Percentiles rank a stretch among this genome's conserved stretches.
phyloP scores from a whole-genome alignment of 2,329 filamentous ascomycete genomes.

The Stagonosporopsis cucurbitacearum region DNA sequence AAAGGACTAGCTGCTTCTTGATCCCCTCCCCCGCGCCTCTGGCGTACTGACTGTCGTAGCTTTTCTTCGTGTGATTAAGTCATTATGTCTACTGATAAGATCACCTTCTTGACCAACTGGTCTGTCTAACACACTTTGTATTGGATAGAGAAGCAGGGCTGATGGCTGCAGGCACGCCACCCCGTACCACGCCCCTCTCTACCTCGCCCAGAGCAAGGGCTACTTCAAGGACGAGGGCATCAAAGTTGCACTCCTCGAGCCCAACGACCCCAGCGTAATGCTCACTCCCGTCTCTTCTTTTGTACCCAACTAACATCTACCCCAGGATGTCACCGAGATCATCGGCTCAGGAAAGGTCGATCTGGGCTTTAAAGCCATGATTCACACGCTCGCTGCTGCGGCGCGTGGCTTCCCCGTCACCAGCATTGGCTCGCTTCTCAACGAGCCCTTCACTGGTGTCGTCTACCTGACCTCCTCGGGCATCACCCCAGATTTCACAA shows the following conservation, averaged over 20 bases:
- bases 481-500: constrained; percentile 76
- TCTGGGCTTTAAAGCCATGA: constrained; percentile 84
- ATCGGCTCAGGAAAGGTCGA: constrained; percentile 78
- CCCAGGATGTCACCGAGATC: constrained; percentile 77
- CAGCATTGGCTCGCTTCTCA: constrained; percentile 76
- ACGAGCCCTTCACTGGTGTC: constrained; percentile 81
- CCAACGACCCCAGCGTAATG: constrained; percentile 73
- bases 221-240: constrained; percentile 78
- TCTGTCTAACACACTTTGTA: constrained; percentile 49
- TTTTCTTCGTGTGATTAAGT: constrained; percentile 54
- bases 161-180: constrained; percentile 72
- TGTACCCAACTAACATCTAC: constrained; percentile 8
- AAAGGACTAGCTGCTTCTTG: constrained; percentile 87
- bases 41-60: constrained; percentile 34
- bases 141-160: not conserved
- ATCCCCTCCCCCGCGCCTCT: constrained; percentile 43
- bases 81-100: constrained; percentile 82
- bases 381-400: constrained; percentile 79
- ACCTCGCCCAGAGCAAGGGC: constrained; percentile 77
- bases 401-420: constrained; percentile 75
- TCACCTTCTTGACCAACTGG: constrained; percentile 86
- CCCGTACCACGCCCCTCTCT: constrained; percentile 79
- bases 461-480: constrained; percentile 77
- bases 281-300: no score
- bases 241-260: constrained; percentile 78